Base-by-base conservation (phyloP, 192 early-diverging fungal genomes). In the Helicostylum pulchrum region DNA sequence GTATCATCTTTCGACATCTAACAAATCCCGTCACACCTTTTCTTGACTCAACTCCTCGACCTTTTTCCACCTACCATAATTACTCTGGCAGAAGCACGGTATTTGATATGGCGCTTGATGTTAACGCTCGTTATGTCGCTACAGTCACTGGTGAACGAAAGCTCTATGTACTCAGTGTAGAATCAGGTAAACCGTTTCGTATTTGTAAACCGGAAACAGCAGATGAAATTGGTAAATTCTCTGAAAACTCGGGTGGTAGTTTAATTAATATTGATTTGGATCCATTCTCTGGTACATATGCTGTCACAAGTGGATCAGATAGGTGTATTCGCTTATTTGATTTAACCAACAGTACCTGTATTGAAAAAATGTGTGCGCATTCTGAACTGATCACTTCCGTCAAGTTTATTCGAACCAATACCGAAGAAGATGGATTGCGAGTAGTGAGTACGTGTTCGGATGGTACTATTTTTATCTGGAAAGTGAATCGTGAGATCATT, bases 401-500 rank as follows among this genome's bases (percentile, higher is more conserved):
- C 39, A 79, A 80, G 57, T 93, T 93, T 69, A 14, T 75, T 30
- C 26, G 46, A 45, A 56, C 59, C 14, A 11, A 34, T 14, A 55
- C 55, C 0, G 46, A 19, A 48, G 46, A 48, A 48, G 53, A 67
- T 21, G 42, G 53, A 3, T 46, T 75, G 8, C 72, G 83, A 9
- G 61, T 93, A 7, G 70, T 90, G 31, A 85, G 86, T 1, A 91
- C 90, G 14, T 82, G 83, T 53, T 84, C 83, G 0, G 90, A 93
- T 64, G 90, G 90, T 8, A 90, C 85, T 23, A 74, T 93, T 11
- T 83, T 93, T 70, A 78, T 93, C 1, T 93, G 91, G 91, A 77
- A 75, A 49, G 52, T 92, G 5, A 74, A 78, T 5, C 66, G 76
- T 20, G 78, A 86, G 10, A 34, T 90, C 4, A 26, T 66, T 23